phyloP scores from a whole-genome alignment of 192 early-diverging fungal genomes.

The Spizellomyces sp. region DNA sequence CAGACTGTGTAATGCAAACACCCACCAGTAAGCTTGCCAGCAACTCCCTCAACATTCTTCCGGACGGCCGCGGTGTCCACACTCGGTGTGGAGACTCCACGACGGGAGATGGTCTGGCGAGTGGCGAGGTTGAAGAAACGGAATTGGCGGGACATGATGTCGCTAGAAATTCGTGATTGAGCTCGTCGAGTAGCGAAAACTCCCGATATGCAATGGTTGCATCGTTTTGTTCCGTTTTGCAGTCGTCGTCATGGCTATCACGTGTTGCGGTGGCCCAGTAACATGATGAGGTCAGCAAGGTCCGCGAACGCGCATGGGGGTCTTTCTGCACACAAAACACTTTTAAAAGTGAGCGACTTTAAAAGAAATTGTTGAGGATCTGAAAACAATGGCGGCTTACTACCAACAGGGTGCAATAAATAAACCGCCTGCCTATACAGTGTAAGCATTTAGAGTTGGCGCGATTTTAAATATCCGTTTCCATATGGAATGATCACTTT shows the following conservation, averaged over 20 bases:
- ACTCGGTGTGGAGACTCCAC: conserved; percentile 22
- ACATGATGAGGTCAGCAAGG: background rate
- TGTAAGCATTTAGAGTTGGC: too few relatives aligned
- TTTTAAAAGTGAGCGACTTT: too few relatives aligned
- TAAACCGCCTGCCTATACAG: too few relatives aligned
- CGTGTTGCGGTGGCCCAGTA: background rate
- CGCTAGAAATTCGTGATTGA: background rate
- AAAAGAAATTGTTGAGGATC: too few relatives aligned
- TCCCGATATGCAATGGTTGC: background rate
- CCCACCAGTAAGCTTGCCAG: conserved; percentile 22
- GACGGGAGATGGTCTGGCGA: conserved; percentile 25
- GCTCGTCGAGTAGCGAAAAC: background rate
- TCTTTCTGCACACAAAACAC: too few relatives aligned
- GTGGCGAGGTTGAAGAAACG: conserved; percentile 24
- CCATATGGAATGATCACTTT: too few relatives aligned
- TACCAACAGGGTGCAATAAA: too few relatives aligned
- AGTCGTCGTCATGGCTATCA: background rate
- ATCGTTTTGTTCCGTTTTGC: background rate
- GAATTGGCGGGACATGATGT: conserved; percentile 26
- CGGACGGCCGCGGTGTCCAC: conserved; percentile 26
- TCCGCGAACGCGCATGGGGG: too few relatives aligned
- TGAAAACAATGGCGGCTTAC: too few relatives aligned
- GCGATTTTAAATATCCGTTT: too few relatives aligned
- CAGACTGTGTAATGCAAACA: background rate
- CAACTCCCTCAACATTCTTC: conserved; percentile 18